Evolutionary conservation across 169 alveolate species (phyloP), one percentile per base, ranked within the genome.

Genomic region (Eimeria tenella): DNA sequence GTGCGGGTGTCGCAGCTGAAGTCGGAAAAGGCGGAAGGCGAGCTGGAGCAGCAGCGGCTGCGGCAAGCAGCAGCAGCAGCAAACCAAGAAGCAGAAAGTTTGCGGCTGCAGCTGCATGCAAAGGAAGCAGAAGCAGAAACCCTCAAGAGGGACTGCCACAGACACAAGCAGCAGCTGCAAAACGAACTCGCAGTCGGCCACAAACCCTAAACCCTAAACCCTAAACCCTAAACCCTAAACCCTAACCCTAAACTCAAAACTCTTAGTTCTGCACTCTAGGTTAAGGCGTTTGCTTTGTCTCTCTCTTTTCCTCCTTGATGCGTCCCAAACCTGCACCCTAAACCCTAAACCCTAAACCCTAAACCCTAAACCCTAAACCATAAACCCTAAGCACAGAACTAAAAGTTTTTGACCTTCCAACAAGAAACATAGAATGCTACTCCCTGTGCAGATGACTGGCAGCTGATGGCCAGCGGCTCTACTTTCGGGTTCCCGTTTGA

Each of bases 71-170:
- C 31, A 8, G 77, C 77, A 68, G 77, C 77, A 17, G n/a, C 11
- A n/a, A n/a, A 15, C 1, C 77, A 68, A 23, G 77, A 68, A n/a
- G n/a, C 31, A 17, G 77, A 68, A n/a, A n/a, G 42, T 17, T 15
- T 23, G 13, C n/a, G 31, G n/a, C 11, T 68, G n/a, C 77, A 68
- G 31, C 31, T 68, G 49, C 42, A 68, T 7, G 31, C 49, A 15
- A 68, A 68, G 77, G 77, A 68, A 11, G n/a, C 77, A n/a, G 77
- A 68, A 23, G 31, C 77, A 68, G 77, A 68, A n/a, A n/a, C 77
- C 49, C 77, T 68, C 77, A 68, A 68, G n/a, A 68, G 11, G 31
- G 77, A 68, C 77, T 68, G n/a, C 31, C 77, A 68, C n/a, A 15
- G 77, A 11, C n/a, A 13, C 13, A 68, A n/a, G 56, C 84, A 73